Conservation (phyloP, 305 asterid species). For the Solanum chacoense region DNA sequence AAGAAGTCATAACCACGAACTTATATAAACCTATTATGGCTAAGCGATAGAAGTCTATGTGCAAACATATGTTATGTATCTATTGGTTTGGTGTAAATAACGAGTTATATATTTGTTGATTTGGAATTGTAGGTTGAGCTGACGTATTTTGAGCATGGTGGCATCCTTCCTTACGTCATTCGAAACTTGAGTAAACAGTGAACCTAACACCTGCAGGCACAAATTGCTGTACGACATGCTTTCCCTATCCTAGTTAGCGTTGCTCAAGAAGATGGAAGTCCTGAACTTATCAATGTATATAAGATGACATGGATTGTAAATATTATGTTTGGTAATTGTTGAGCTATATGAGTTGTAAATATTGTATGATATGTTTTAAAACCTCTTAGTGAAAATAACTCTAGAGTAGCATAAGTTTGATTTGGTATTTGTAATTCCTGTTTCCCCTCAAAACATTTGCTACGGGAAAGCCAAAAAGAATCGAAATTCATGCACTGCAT, state of each 20-base stretch:
- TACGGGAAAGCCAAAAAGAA: background rate
- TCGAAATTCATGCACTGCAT: background rate
- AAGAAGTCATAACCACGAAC: background rate
- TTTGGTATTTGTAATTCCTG: background rate
- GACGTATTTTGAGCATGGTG: conserved; percentile 75
- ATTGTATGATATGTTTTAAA: background rate
- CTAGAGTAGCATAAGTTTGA: background rate
- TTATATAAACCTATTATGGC: background rate
- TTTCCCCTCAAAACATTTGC: background rate
- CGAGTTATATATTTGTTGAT: background rate
- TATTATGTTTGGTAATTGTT: background rate
- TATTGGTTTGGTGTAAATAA: background rate
- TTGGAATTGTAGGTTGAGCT: conserved; percentile 59
- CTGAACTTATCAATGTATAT: background rate
- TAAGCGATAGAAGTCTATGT: background rate
- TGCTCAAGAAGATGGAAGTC: background rate
- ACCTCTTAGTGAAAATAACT: background rate
- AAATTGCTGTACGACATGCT: background rate
- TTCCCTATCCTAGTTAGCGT: background rate
- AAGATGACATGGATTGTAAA: background rate
- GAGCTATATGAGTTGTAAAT: background rate
- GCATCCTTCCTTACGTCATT: conserved; percentile 77
- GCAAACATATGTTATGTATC: background rate
- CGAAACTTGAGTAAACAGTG: conserved; percentile 44
- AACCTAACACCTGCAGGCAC: background rate